These are phyloP conservation scores for Globisporangium splendens DNA, from an alignment of 352 stramenopile genomes.

Conservation along the genomic window DNA sequence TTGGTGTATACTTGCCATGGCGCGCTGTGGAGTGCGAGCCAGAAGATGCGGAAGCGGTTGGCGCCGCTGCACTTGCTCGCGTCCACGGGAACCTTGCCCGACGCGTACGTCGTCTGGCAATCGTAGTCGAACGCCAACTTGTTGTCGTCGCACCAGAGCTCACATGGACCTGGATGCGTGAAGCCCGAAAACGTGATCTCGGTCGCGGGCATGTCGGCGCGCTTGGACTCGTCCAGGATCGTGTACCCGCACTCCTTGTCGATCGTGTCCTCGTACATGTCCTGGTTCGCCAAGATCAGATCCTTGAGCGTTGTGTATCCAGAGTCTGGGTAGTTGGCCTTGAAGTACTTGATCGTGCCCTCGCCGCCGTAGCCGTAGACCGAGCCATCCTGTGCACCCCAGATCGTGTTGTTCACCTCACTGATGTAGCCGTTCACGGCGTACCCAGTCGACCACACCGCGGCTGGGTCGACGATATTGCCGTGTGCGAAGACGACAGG, in stretches of 20 bases:
- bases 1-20: slow-evolving; percentile 67
- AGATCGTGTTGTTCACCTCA: slow-evolving; percentile 20
- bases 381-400: slow-evolving; percentile 14
- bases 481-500: slow-evolving; percentile 19
- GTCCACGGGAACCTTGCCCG: slow-evolving; percentile 38
- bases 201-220: slow-evolving; percentile 20
- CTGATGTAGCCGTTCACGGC: slow-evolving; percentile 24
- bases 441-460: slow-evolving; percentile 25
- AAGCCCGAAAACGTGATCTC: slow-evolving; percentile 49
- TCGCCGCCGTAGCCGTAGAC: slow-evolving; percentile 23
- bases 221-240: slow-evolving; percentile 29
- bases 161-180: slow-evolving; percentile 52
- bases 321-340: slow-evolving; percentile 24
- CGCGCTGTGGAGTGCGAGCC: slow-evolving; percentile 43
- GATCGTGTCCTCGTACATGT: slow-evolving; percentile 15
- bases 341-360: slow-evolving; percentile 27
- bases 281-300: slow-evolving; percentile 26
- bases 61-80: slow-evolving; percentile 23
- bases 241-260: slow-evolving; percentile 22
- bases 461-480: slow-evolving; percentile 44
- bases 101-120: slow-evolving; percentile 39
- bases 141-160: slow-evolving; percentile 57
- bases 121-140: slow-evolving; percentile 47
- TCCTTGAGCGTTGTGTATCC: slow-evolving; percentile 24
- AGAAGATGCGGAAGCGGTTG: slow-evolving; percentile 42